Conservation (phyloP, 1,284 basidiomycete species). For the Lentinus polychrous region DNA sequence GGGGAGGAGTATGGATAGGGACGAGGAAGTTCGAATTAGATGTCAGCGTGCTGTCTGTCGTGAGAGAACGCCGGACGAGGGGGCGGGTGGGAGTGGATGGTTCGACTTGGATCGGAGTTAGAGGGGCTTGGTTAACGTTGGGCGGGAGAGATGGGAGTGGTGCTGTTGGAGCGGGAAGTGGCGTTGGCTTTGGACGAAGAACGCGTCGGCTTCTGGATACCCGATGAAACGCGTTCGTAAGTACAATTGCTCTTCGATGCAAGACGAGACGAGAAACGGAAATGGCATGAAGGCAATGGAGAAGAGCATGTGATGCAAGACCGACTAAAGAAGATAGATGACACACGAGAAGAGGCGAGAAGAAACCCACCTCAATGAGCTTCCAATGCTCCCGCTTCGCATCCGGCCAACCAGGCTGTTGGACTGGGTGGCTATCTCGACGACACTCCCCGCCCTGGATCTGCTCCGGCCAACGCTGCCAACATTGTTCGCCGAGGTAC, state of each 20-base stretch:
- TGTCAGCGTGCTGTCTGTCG: conserved; percentile 9
- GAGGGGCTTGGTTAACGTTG: conserved; percentile 2
- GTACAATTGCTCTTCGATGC: neutral
- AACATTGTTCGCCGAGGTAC: neutral
- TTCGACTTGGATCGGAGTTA: conserved; percentile 6
- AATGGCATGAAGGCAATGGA: neutral
- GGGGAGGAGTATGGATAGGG: conserved; percentile 13
- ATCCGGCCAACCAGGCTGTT: conserved; percentile 18
- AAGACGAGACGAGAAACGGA: no score
- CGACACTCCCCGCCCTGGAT: conserved; percentile 21
- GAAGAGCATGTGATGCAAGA: neutral
- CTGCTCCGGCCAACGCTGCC: conserved; percentile 9
- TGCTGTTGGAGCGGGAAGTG: conserved; percentile 10
- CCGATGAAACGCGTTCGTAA: neutral
- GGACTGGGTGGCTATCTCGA: conserved; percentile 14
- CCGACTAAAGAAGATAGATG: neutral
- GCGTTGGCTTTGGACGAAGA: conserved; percentile 13
- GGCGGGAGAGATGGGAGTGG: conserved; percentile 13
- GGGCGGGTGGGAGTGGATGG: conserved; percentile 17
- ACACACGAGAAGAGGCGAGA: no score
- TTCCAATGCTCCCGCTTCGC: conserved; percentile 24
- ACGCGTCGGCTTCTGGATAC: conserved; percentile 8
- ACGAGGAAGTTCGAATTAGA: conserved; percentile 14
- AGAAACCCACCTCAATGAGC: conserved; percentile 15
- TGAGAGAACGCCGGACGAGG: conserved; percentile 16